These are phyloP conservation scores for Erythrophleum fordii DNA, from an alignment of 306 rosid species.

Conservation along the genomic window DNA sequence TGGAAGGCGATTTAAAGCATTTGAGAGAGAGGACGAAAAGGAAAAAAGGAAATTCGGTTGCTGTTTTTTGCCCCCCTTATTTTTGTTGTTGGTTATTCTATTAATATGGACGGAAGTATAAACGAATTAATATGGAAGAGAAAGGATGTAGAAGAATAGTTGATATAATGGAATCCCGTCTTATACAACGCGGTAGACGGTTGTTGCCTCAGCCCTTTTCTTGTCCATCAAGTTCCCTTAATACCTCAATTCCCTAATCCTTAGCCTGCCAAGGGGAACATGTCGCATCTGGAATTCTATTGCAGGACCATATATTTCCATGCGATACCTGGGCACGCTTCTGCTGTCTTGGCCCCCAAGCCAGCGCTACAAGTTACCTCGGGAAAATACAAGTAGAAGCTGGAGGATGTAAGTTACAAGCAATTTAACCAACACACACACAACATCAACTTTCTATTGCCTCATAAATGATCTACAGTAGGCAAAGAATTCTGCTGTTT, in stretches of 20 bases:
- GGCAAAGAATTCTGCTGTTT: constrained; percentile 63
- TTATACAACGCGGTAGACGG: no score
- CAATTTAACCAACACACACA: constrained; percentile 1
- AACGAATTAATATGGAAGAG: no score
- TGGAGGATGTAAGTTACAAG: constrained; percentile 18
- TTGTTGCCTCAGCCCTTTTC: no score
- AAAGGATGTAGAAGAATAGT: no score
- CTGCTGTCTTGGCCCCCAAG: neutral
- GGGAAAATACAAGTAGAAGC: neutral
- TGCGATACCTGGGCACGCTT: neutral
- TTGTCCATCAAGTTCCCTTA: no score
- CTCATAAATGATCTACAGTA: constrained; percentile 45
- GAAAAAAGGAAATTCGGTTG: neutral
- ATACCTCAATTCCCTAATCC: no score
- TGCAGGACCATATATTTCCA: neutral
- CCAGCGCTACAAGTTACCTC: constrained; percentile 5
- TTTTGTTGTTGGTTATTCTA: no score
- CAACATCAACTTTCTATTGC: constrained; percentile 42
- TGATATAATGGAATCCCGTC: no score
- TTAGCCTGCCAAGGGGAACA: no score
- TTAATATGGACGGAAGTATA: no score
- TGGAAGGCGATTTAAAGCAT: neutral
- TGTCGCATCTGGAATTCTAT: neutral
- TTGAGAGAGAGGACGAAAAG: neutral
- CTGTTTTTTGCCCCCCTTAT: no score